These are phyloP conservation scores for Eucalyptus marginata DNA, from an alignment of 345 rosid species.

Conservation along the genomic window DNA sequence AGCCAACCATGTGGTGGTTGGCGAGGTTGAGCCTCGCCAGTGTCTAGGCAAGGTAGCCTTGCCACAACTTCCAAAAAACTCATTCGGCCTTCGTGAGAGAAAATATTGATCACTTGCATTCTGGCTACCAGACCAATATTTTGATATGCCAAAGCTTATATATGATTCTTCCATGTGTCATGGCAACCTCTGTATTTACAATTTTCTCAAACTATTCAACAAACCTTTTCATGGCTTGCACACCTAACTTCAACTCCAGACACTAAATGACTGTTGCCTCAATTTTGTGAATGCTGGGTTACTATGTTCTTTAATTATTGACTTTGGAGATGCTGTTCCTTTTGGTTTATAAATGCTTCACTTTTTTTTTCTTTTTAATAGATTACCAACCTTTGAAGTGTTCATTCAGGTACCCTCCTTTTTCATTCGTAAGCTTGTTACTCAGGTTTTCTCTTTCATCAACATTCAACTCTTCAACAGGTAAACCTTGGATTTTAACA, in stretches of 20 bases:
- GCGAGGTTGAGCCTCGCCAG: too few species aligned
- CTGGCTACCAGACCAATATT: neutral
- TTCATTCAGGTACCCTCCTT: slow-evolving; percentile 78
- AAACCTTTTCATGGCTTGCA: neutral
- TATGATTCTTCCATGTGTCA: neutral
- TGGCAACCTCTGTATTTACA: neutral
- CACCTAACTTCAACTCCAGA: neutral
- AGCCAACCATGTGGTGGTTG: too few species aligned
- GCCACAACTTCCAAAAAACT: neutral
- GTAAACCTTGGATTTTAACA: slow-evolving; percentile 7
- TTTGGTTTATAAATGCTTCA: neutral
- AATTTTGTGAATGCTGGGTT: neutral
- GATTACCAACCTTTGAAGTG: neutral
- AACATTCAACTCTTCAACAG: slow-evolving; percentile 95
- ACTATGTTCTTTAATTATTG: neutral
- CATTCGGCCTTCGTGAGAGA: neutral
- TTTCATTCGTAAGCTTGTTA: slow-evolving; percentile 90
- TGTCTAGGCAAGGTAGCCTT: neutral
- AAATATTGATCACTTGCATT: neutral
- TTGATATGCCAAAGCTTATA: neutral
- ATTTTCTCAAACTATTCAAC: neutral
- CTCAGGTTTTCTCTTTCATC: slow-evolving; percentile 97
- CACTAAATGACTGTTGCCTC: neutral
- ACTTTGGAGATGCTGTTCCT: neutral
- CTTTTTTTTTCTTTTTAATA: neutral